Evolutionary conservation across 139 green algal genomes (phyloP).

Genomic region (Chlorella sp.): DNA sequence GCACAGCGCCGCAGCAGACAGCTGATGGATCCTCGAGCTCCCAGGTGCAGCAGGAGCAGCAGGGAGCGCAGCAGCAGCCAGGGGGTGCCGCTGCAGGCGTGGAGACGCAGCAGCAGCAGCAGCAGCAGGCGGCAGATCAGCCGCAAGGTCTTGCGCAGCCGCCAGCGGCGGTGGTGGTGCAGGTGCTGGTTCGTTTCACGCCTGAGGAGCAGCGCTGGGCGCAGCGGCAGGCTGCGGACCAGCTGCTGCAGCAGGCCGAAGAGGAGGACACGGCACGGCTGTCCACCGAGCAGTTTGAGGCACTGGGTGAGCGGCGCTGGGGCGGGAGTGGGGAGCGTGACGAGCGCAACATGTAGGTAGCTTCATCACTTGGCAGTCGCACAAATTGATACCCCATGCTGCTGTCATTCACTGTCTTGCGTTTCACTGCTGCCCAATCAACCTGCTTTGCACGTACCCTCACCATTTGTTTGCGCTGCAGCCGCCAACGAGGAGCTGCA

Average conservation of each 20-base stretch:
- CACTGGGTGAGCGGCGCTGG: background rate
- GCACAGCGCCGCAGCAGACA: no score
- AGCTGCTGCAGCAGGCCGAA: background rate
- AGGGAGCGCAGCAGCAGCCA: background rate
- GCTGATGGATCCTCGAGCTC: no score
- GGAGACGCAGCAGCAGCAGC: background rate
- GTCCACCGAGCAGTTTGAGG: constrained; percentile 14
- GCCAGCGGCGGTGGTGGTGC: background rate
- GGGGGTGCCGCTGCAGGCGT: no score
- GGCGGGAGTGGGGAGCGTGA: no score
- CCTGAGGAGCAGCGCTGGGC: constrained; percentile 29
- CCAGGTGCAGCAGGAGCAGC: no score
- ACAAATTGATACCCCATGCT: no score
- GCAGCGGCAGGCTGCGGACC: background rate
- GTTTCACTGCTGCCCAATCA: no score
- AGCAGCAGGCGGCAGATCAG: background rate
- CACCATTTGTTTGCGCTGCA: no score
- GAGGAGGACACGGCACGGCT: constrained; percentile 6
- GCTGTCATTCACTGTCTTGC: no score
- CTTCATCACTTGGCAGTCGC: no score
- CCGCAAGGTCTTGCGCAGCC: background rate
- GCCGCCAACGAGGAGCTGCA: constrained; percentile 48
- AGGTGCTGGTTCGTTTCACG: constrained; percentile 27
- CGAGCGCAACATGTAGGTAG: no score
- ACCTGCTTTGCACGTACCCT: no score